Evolutionary conservation across 176 grass and related monocot species (phyloP), one percentile per base, ranked within the genome.

Genomic region (Avena atlantica): DNA sequence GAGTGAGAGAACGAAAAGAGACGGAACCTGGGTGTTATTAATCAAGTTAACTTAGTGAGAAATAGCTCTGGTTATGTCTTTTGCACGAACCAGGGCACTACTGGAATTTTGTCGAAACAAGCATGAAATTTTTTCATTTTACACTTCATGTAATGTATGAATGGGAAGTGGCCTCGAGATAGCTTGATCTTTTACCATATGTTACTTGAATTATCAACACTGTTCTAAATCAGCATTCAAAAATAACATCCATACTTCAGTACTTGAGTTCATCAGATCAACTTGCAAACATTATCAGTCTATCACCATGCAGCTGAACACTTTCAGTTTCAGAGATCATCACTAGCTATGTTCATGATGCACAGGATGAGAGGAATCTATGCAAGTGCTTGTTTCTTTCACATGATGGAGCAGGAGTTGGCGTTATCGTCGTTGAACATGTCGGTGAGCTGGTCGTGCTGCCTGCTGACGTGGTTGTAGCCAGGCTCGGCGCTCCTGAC

Each of bases 371-470:
- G 40, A 42, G 40, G 40, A 6, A 40, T 15, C 16, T 29, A 8
- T 31, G 25, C 78, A 64, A 11, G 8, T 14, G 40, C 53, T 27
- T 45, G 40, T 10, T 24, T 19, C 20, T 15, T 16, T 92, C 82
- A 92, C 91, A 89, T 92, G 21, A 92, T 20, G 70, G 87, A 68
- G 87, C 91, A 92, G 61, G 90, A 77, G 27, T 92, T 89, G 5
- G 90, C 78, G 59, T 92, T 86, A 37, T 92, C 90, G 57, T 92
- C 90, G 71, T 83, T 92, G 90, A 92, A 92, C 87, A 92, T 82
- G 55, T 89, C 78, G 65, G 87, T 83, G 78, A 92, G 81, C 83
- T 86, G 90, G 60, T 92, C 79, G 34, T 86, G 87, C 59, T 78
- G 78, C 73, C 65, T 83, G 76, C 24, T 56, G 37, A 4, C 53